Percentiles rank a stretch among this genome's conserved stretches.
Evolutionary conservation across 2,329 filamentous ascomycete species (phyloP).

Genomic region (Clonostachys sp.): DNA sequence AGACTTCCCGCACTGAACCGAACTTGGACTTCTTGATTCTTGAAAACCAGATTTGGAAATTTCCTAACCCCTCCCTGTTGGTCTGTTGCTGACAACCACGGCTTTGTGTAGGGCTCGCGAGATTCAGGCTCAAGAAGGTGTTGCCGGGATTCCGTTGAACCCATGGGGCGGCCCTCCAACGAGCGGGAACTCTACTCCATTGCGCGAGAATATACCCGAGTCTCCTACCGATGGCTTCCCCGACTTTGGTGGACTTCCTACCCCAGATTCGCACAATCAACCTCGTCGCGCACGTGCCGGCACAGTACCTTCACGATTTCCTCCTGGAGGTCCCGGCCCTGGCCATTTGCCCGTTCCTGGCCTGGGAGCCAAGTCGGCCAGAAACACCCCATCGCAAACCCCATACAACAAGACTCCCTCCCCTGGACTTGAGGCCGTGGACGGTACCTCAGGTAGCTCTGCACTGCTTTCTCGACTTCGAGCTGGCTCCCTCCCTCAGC

Average conservation of each 20-base stretch:
- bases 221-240: constrained; percentile 95
- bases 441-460: constrained; percentile 52
- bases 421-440: constrained; percentile 45
- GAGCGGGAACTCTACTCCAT: constrained; percentile 90
- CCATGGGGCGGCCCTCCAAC: constrained; percentile 95
- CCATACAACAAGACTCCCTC: constrained; percentile 70
- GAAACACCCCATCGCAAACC: constrained; percentile 81
- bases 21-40: neutral
- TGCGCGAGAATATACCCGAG: constrained; percentile 96
- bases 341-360: constrained; percentile 51
- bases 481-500: constrained; percentile 91
- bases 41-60: neutral
- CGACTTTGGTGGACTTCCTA: constrained; percentile 72
- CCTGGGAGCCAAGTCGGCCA: constrained; percentile 70
- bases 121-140: constrained; percentile 93
- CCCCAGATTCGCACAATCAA: constrained; percentile 61
- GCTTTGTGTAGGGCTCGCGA: constrained; percentile 72
- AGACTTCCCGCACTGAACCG: constrained; percentile 6
- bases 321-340: constrained; percentile 65
- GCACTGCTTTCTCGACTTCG: constrained; percentile 79
- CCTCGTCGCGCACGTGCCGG: constrained; percentile 83
- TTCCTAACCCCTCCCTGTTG: too few relatives aligned
- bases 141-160: constrained; percentile 61
- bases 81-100: neutral
- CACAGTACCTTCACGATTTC: constrained; percentile 93